Conservation (phyloP, 495 filamentous ascomycete species). For the Acidiella bohemica region DNA sequence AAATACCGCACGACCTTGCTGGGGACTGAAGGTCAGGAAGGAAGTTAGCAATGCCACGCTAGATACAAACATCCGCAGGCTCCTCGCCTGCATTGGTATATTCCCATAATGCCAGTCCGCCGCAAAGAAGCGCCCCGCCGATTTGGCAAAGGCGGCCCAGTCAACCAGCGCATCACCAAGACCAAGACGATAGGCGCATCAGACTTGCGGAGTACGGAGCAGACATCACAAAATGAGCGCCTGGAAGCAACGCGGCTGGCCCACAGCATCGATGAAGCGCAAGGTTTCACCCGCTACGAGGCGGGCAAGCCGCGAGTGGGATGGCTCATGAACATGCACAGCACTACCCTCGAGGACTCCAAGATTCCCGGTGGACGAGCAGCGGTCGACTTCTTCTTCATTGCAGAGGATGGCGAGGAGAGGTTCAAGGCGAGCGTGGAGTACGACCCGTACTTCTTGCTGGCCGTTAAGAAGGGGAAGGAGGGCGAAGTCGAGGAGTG, state of each 20-base stretch:
- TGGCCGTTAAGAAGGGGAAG: conserved; percentile 74
- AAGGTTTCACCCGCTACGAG: conserved; percentile 89
- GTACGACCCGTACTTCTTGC: conserved; percentile 92
- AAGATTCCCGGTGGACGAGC: conserved; percentile 70
- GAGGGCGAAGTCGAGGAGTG: conserved; percentile 95
- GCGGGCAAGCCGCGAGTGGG: conserved; percentile 72
- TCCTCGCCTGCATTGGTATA: background rate
- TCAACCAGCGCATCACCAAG: conserved; percentile 40
- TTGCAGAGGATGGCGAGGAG: conserved; percentile 69
- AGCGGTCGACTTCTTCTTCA: conserved; percentile 92
- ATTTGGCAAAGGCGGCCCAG: conserved; percentile 25
- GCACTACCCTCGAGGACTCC: conserved; percentile 73
- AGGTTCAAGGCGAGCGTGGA: conserved; percentile 95
- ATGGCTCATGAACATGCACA: conserved; percentile 92
- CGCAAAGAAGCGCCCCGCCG: conserved; percentile 18
- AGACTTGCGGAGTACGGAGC: conserved; percentile 61
- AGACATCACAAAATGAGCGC: conserved; percentile 74
- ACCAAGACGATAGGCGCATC: conserved; percentile 65
- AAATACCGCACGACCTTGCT: too few relatives aligned
- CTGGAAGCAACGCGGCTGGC: conserved; percentile 71
- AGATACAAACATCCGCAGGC: background rate
- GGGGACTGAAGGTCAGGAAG: background rate
- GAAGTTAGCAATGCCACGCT: background rate
- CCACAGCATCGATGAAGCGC: conserved; percentile 80
- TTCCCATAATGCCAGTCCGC: conserved; percentile 15